Percentiles rank a stretch among this genome's conserved stretches.
Conservation (phyloP, 139 green algal genomes). For the Chlorella sp. region DNA sequence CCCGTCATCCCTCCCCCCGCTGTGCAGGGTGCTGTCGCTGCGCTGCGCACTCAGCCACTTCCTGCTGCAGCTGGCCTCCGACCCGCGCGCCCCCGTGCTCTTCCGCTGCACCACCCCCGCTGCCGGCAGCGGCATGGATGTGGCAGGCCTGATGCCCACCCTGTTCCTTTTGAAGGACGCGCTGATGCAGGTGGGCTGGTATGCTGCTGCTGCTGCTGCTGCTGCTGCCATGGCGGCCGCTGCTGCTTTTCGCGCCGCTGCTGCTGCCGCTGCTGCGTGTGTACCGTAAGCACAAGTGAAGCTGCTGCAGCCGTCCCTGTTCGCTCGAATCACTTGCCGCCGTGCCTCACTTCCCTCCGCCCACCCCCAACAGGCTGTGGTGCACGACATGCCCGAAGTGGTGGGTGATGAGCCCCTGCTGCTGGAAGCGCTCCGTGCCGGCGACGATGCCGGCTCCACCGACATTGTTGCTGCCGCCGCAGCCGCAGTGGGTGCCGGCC, state of each 20-base stretch:
- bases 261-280: not conserved
- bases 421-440: constrained; percentile 1
- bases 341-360: not conserved
- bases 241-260: not conserved
- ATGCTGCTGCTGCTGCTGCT: not conserved
- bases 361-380: constrained; percentile 1
- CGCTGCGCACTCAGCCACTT: constrained; percentile 51
- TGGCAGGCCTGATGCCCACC: constrained; percentile 57
- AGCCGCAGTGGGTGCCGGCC: not conserved
- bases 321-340: too few relatives aligned
- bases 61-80: constrained; percentile 46
- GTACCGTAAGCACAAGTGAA: too few relatives aligned
- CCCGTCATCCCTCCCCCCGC: not conserved
- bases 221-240: not conserved
- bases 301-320: too few relatives aligned
- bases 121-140: not conserved
- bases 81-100: not conserved
- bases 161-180: constrained; percentile 67
- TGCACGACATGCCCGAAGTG: constrained; percentile 32
- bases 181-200: constrained; percentile 51
- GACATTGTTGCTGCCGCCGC: not conserved
- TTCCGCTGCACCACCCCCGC: not conserved
- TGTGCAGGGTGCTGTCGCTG: constrained; percentile 43
- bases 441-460: not conserved
- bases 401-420: constrained; percentile 9